Evolutionary conservation across 768 basidiomycete genomes (phyloP), one percentile per base, ranked within the genome.

Genomic region (Dacryopinax primogenitus): DNA sequence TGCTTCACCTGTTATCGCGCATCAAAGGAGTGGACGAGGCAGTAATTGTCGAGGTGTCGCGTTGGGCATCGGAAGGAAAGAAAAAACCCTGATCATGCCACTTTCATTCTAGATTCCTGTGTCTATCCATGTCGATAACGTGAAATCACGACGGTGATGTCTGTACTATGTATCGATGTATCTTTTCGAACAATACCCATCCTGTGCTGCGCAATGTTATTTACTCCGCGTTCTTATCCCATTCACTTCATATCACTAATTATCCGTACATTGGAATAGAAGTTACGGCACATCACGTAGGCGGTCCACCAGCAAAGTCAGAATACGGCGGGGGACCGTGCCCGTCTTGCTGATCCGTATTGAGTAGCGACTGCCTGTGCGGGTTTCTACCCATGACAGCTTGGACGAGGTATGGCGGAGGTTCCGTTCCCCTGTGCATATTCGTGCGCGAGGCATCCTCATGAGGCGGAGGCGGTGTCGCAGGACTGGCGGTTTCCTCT

Each of bases 341-440:
- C 12, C 32, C 34, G 32, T 33, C 62, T 18, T 35, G 28, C 62
- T 63, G 32, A 18, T 33, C 32, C 62, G 28, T 36, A 15, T 33
- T 35, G 13, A 37, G 21, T 26, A 37, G 35, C 35, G 23, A 28
- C n/a, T 33, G 63, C 21, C 36, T 28, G 63, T 64, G 39, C 21
- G 41, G 63, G 3, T 44, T 11, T 7, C 16, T 15, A 11, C 32
- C 39, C 37, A 33, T 39, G 3, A 23, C 18, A 44, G 41, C 18
- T 23, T 44, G 41, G 41, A 44, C 41, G 26, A 64, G 63, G 41
- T 64, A 64, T 4, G 63, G 63, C 39, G 63, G 63, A n/a, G 63
- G 63, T 3, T n/a, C 63, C 21, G 21, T 37, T 18, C 13, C 21
- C 2, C 23, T 26, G 13, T 21, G 3, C 15, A 23, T 9, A 33